Evolutionary conservation across 108 stramenopile species (phyloP).

Genomic region (Skeletonema grethae): DNA sequence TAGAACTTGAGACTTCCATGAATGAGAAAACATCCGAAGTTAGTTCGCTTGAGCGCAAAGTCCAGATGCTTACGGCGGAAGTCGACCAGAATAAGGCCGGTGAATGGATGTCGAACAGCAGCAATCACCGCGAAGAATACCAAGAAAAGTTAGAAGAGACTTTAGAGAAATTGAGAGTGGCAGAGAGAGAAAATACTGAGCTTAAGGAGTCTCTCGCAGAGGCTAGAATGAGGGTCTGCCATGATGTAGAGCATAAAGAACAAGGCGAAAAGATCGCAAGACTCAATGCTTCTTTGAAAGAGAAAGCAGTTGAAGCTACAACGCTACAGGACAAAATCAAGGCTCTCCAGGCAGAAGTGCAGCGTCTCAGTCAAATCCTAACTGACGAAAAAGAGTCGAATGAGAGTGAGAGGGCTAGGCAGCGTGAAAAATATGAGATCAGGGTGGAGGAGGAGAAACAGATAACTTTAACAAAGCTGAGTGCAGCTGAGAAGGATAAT

Average conservation of each 20-base stretch:
- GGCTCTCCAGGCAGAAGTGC: background rate
- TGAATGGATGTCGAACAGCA: background rate
- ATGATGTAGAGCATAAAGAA: slow-evolving; percentile 2
- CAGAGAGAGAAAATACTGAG: slow-evolving; percentile 10
- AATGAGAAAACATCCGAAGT: background rate
- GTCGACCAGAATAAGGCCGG: background rate
- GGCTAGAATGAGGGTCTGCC: background rate
- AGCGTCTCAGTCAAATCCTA: background rate
- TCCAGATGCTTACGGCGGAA: background rate
- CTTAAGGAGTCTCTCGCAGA: slow-evolving; percentile 15
- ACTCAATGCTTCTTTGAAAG: slow-evolving; percentile 2
- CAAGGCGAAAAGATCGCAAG: slow-evolving; percentile 2
- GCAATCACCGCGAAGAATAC: background rate
- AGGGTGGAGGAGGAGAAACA: background rate
- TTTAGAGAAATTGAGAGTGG: background rate
- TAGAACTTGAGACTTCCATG: slow-evolving; percentile 6
- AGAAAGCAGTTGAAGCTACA: background rate
- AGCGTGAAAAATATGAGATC: background rate
- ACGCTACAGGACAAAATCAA: slow-evolving; percentile 5
- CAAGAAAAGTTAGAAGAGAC: background rate
- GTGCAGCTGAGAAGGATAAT: slow-evolving; percentile 6
- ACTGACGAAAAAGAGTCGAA: background rate
- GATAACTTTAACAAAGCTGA: background rate
- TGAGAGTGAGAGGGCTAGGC: background rate
- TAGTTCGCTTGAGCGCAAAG: background rate